Evolutionary conservation across 805 yeast genomes (phyloP).

Genomic region (Myxozyma mucilagina): DNA sequence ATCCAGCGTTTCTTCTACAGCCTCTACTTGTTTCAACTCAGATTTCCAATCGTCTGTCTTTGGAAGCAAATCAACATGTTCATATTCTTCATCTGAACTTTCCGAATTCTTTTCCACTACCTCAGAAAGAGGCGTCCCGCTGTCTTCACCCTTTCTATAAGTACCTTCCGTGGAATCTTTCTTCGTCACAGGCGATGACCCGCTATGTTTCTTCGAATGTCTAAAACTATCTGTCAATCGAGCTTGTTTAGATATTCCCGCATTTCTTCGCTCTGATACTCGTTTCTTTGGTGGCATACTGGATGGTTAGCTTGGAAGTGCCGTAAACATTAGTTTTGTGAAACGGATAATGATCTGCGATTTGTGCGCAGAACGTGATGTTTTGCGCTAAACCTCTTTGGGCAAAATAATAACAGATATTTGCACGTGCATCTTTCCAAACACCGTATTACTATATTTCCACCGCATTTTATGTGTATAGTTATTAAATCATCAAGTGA

Average conservation of each 20-base stretch:
- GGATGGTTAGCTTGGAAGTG: too few relatives aligned
- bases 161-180: neutral
- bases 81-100: neutral
- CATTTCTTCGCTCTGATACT: neutral
- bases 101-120: neutral
- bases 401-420: neutral
- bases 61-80: slow-evolving; percentile 1
- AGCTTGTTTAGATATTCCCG: slow-evolving; percentile 11
- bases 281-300: slow-evolving; percentile 7
- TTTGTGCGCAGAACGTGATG: neutral
- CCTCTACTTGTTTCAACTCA: neutral
- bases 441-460: too few relatives aligned
- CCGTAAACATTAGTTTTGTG: too few relatives aligned
- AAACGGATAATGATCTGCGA: neutral
- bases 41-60: neutral
- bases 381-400: neutral
- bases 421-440: too few relatives aligned
- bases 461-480: too few relatives aligned
- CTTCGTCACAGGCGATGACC: neutral
- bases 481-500: too few relatives aligned
- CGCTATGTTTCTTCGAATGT: slow-evolving; percentile 7
- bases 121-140: neutral
- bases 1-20: slow-evolving; percentile 7
- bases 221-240: slow-evolving; percentile 18
- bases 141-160: neutral